These are phyloP conservation scores for Scheffersomyces cryptocercus DNA, from an alignment of 1,139 yeast species.

Conservation along the genomic window DNA sequence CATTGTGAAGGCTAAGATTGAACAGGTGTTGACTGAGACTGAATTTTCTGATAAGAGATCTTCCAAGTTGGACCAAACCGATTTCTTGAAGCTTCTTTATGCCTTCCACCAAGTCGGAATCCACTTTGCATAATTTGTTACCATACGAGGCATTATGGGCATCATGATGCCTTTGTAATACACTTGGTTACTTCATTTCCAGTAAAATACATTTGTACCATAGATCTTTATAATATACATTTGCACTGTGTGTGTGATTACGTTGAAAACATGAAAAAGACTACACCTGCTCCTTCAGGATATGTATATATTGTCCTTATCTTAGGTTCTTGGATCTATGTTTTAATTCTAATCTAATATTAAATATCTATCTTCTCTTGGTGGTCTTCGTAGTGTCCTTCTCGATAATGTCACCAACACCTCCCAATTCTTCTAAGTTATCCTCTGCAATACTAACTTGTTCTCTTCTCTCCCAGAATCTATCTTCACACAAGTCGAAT, in stretches of 20 bases:
- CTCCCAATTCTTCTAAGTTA: slow-evolving; percentile 84
- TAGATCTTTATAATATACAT: no score
- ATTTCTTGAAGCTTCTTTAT: slow-evolving; percentile 79
- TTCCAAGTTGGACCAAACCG: slow-evolving; percentile 93
- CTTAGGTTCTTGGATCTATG: slow-evolving; percentile 1
- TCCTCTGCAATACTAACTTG: slow-evolving; percentile 88
- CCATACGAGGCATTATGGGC: neutral
- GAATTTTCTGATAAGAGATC: slow-evolving; percentile 86
- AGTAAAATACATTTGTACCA: no score
- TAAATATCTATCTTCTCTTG: slow-evolving; percentile 35
- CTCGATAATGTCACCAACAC: slow-evolving; percentile 88
- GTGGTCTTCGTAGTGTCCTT: slow-evolving; percentile 55
- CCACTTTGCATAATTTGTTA: slow-evolving; percentile 70
- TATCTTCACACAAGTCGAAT: slow-evolving; percentile 86
- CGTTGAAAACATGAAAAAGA: no score
- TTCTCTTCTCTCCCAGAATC: slow-evolving; percentile 99
- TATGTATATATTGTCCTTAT: no score
- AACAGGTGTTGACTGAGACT: slow-evolving; percentile 71
- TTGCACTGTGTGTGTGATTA: no score
- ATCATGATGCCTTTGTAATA: neutral
- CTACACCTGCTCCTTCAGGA: no score
- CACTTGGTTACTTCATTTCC: no score
- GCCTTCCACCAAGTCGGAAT: slow-evolving; percentile 98
- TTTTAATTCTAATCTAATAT: slow-evolving; percentile 2
- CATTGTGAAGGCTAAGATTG: slow-evolving; percentile 59